These are phyloP conservation scores for Vaccinium darrowii DNA, from an alignment of 148 eudicot species.

Conservation along the genomic window DNA sequence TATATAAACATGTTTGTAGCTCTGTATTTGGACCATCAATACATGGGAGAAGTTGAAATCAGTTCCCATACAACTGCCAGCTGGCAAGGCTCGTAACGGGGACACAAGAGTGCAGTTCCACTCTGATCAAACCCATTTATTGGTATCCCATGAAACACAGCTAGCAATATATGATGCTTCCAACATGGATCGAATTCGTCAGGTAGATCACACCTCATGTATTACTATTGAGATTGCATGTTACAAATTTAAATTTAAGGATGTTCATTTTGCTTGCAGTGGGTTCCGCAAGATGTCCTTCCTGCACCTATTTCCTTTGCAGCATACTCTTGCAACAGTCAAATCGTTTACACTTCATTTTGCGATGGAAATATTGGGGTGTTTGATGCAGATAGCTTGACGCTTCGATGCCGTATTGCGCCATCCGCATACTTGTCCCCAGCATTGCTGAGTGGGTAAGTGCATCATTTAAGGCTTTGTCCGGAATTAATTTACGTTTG, in stretches of 20 bases:
- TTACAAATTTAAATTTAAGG: constrained; percentile 7
- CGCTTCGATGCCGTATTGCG: constrained; percentile 60
- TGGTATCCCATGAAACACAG: constrained; percentile 81
- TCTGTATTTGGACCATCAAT: constrained; percentile 79
- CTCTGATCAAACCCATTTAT: constrained; percentile 62
- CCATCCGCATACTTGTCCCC: constrained; percentile 60
- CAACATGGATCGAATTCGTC: constrained; percentile 74
- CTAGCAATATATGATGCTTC: constrained; percentile 81
- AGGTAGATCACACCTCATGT: constrained; percentile 37
- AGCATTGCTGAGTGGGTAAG: constrained; percentile 67
- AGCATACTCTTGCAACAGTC: constrained; percentile 72
- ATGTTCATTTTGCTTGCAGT: constrained; percentile 42
- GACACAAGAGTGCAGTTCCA: constrained; percentile 34
- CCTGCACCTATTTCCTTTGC: constrained; percentile 76
- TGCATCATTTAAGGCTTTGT: neutral
- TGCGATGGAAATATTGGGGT: constrained; percentile 76
- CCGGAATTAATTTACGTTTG: neutral
- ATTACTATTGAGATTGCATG: neutral
- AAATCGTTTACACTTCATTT: constrained; percentile 67
- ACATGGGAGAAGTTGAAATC: constrained; percentile 69
- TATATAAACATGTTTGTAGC: constrained; percentile 34
- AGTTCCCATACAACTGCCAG: constrained; percentile 63
- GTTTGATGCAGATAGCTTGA: constrained; percentile 67
- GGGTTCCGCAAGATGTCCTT: constrained; percentile 79
- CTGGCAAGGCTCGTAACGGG: constrained; percentile 62